Conservation (phyloP, 2,329 filamentous ascomycete genomes). For the Colletotrichum agaves region DNA sequence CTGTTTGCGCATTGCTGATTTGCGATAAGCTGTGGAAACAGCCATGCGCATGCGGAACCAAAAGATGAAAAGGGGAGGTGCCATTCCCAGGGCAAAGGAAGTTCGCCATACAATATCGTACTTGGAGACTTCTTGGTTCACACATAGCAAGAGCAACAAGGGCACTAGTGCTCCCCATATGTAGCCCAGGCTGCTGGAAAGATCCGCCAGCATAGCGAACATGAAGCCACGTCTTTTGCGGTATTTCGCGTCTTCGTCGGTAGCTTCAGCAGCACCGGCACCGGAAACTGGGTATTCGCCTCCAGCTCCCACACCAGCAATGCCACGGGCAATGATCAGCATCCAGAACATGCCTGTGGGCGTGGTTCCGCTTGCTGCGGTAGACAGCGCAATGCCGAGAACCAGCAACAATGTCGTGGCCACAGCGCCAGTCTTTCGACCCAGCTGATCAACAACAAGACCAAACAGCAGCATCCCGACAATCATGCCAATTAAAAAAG, state of each 20-base stretch:
- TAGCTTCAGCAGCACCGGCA: conserved; percentile 62
- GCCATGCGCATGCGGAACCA: conserved; percentile 64
- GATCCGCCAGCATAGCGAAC: conserved; percentile 64
- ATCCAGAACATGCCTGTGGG: conserved; percentile 60
- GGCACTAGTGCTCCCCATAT: conserved; percentile 61
- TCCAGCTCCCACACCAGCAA: conserved; percentile 56
- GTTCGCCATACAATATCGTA: conserved; percentile 61
- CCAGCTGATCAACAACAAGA: conserved; percentile 59
- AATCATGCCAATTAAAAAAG: conserved; percentile 66
- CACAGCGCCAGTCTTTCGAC: conserved; percentile 60
- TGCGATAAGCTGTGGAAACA: conserved; percentile 60
- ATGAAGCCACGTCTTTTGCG: conserved; percentile 64
- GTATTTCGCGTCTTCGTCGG: conserved; percentile 58
- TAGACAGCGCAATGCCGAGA: conserved; percentile 57
- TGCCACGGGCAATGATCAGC: conserved; percentile 55
- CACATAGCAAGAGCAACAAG: conserved; percentile 61
- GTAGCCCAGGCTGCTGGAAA: conserved; percentile 62
- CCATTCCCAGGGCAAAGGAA: conserved; percentile 59
- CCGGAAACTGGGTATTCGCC: conserved; percentile 64
- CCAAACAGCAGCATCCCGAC: conserved; percentile 67
- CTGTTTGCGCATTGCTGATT: conserved; percentile 57
- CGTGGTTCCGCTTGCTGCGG: conserved; percentile 54
- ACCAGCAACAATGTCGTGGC: conserved; percentile 58
- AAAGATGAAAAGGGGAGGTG: conserved; percentile 62
- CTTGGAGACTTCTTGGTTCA: conserved; percentile 54